These are phyloP conservation scores for Micractinium sp. DNA, from an alignment of 139 green algal species.

Conservation along the genomic window DNA sequence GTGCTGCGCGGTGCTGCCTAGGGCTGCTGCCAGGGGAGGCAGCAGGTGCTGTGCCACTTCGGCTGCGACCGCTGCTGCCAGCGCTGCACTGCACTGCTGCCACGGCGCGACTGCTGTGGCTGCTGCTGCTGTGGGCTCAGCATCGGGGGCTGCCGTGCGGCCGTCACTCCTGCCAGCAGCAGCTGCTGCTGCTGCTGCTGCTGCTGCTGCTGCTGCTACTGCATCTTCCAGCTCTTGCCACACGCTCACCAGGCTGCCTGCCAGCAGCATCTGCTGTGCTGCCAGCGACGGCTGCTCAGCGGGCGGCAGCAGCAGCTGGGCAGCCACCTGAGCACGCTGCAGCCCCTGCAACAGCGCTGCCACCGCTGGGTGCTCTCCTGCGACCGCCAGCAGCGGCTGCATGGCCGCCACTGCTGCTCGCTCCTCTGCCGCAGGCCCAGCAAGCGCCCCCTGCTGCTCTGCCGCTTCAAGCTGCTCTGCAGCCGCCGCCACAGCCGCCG, in stretches of 20 bases:
- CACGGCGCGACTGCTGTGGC: not conserved
- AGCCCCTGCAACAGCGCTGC: conserved; percentile 18
- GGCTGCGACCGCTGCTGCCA: not conserved
- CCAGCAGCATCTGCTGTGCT: conserved; percentile 8
- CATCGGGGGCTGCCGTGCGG: not conserved
- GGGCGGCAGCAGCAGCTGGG: conserved; percentile 8
- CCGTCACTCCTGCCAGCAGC: not conserved
- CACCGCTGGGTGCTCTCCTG: conserved; percentile 7
- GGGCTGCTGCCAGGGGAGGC: not conserved
- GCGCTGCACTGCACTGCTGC: conserved; percentile 11
- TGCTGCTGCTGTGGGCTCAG: not conserved
- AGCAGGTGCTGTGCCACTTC: conserved; percentile 14
- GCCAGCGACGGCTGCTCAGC: not conserved
- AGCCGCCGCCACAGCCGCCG: not conserved
- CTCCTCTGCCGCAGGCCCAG: not conserved
- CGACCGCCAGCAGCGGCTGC: conserved; percentile 3
- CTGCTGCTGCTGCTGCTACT: not conserved
- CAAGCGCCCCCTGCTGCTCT: not conserved
- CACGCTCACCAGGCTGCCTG: not conserved
- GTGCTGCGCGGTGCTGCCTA: not conserved
- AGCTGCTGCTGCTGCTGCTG: not conserved
- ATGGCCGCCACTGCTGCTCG: not conserved
- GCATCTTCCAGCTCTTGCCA: conserved; percentile 16
- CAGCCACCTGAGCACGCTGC: conserved; percentile 17
- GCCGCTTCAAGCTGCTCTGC: not conserved